Evolutionary conservation across 768 basidiomycete genomes (phyloP).

Genomic region (Suillus brevipes): DNA sequence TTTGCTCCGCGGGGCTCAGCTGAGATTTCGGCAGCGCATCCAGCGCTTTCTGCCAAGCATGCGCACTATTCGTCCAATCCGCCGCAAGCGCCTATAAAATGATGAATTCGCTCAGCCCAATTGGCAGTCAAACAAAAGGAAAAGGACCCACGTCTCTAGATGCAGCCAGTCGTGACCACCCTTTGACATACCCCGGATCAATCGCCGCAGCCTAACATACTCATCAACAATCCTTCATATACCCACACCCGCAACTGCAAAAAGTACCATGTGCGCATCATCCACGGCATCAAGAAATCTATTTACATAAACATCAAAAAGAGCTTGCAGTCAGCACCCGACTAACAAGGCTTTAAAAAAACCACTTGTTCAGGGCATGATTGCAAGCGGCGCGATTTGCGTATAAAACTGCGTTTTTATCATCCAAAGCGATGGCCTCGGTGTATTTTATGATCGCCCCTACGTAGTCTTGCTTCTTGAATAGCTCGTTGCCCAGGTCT

Average conservation of each 20-base stretch:
- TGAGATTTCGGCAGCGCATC: constrained; percentile 29
- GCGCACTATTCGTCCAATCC: constrained; percentile 11
- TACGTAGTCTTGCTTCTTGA: constrained; percentile 33
- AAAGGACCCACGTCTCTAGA: constrained; percentile 28
- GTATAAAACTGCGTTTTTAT: constrained; percentile 41
- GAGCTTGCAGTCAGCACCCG: not conserved
- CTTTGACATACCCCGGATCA: constrained; percentile 44
- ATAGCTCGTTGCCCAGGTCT: constrained; percentile 42
- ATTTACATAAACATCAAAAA: not conserved
- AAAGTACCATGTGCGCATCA: constrained; percentile 7
- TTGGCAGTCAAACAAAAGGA: too few relatives aligned
- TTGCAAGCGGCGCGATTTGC: constrained; percentile 47
- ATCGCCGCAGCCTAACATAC: constrained; percentile 36
- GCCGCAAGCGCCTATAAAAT: constrained; percentile 14
- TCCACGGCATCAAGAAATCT: constrained; percentile 10
- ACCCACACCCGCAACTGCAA: not conserved
- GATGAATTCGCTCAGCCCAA: not conserved
- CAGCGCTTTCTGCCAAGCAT: constrained; percentile 30
- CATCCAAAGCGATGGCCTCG: constrained; percentile 41
- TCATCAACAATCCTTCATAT: not conserved
- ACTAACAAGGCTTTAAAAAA: not conserved
- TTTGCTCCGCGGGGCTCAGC: constrained; percentile 32
- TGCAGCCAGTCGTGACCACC: constrained; percentile 41
- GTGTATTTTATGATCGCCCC: constrained; percentile 42
- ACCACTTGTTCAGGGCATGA: constrained; percentile 37